These are phyloP conservation scores for Jasminum sambac DNA, from an alignment of 257 asterid genomes.

Conservation along the genomic window DNA sequence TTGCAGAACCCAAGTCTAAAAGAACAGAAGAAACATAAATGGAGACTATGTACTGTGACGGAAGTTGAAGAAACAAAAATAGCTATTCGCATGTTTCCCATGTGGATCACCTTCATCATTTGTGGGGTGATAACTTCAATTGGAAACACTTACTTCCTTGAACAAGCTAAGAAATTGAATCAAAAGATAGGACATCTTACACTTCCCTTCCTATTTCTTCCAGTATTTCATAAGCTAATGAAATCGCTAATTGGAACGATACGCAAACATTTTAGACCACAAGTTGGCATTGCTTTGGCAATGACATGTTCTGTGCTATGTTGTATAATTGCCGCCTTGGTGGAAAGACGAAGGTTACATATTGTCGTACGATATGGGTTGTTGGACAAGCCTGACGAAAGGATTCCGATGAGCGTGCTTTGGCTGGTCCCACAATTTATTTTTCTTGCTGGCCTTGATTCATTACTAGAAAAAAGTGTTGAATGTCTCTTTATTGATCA, in stretches of 20 bases:
- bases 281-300: slow-evolving; percentile 33
- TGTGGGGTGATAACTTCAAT: slow-evolving; percentile 43
- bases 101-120: slow-evolving; percentile 42
- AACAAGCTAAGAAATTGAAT: slow-evolving; percentile 32
- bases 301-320: slow-evolving; percentile 43
- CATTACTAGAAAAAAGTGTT: slow-evolving; percentile 26
- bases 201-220: slow-evolving; percentile 30
- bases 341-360: slow-evolving; percentile 39
- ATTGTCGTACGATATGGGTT: slow-evolving; percentile 37
- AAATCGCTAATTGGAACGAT: background rate
- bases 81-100: slow-evolving; percentile 37
- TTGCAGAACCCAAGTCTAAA: slow-evolving; percentile 24
- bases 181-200: slow-evolving; percentile 32
- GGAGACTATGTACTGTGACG: slow-evolving; percentile 44
- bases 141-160: slow-evolving; percentile 50
- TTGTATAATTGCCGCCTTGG: slow-evolving; percentile 53
- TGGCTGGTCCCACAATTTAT: slow-evolving; percentile 51
- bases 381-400: slow-evolving; percentile 41
- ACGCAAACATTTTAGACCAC: slow-evolving; percentile 24
- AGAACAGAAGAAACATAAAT: slow-evolving; percentile 31
- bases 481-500: slow-evolving; percentile 34
- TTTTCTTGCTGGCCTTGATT: slow-evolving; percentile 34
- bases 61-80: slow-evolving; percentile 56
- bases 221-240: slow-evolving; percentile 35
- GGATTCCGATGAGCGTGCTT: slow-evolving; percentile 44